These are phyloP conservation scores for Buddleja alternifolia DNA, from an alignment of 257 asterid genomes.

Conservation along the genomic window DNA sequence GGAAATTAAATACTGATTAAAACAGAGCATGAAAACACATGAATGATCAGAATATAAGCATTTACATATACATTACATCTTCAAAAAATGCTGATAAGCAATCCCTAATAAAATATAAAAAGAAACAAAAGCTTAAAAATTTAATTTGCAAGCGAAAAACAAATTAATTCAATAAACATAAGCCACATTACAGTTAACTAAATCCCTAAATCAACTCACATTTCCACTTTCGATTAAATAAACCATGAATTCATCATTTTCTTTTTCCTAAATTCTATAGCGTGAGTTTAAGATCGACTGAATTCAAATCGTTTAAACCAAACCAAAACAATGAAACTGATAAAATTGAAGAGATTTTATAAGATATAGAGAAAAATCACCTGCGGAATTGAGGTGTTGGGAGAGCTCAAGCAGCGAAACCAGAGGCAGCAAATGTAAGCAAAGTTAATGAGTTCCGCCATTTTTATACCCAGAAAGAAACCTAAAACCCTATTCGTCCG, in stretches of 20 bases:
- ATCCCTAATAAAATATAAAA: background rate
- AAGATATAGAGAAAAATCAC: background rate
- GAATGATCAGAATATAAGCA: no score
- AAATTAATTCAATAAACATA: background rate
- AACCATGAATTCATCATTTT: background rate
- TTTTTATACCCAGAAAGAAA: background rate
- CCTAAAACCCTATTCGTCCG: background rate
- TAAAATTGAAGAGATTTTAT: background rate
- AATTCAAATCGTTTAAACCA: background rate
- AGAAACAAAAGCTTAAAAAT: background rate
- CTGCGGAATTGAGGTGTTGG: background rate
- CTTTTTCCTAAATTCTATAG: background rate
- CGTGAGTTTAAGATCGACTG: background rate
- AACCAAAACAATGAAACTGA: background rate
- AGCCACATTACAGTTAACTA: background rate
- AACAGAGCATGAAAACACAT: background rate
- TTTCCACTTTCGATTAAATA: background rate
- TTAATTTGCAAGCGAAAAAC: background rate
- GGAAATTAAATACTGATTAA: background rate
- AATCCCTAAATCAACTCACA: background rate
- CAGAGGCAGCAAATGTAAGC: background rate
- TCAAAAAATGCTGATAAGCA: background rate
- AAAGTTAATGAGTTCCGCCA: background rate
- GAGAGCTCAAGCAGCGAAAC: background rate
- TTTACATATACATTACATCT: no score